These are phyloP conservation scores for Urtica urens DNA, from an alignment of 306 rosid genomes.

Conservation along the genomic window DNA sequence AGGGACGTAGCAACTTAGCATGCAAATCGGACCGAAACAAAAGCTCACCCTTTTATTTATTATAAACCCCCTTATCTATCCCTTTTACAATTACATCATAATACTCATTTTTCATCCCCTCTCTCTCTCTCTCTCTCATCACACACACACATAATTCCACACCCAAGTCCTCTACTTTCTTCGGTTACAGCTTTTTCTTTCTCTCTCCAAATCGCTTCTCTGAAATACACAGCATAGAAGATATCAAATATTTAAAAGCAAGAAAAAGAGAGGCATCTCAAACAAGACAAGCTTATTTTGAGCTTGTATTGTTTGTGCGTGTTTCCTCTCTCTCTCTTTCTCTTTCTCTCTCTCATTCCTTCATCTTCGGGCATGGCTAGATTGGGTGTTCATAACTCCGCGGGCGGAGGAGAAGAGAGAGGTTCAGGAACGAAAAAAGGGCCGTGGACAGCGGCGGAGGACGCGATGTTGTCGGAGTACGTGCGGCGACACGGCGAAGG, in stretches of 20 bases:
- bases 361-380: neutral
- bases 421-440: slow-evolving; percentile 43
- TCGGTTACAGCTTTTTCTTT: too few relatives aligned
- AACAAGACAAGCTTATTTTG: too few relatives aligned
- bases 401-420: slow-evolving; percentile 1
- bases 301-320: too few relatives aligned
- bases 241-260: too few relatives aligned
- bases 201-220: too few relatives aligned
- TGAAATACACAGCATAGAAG: too few relatives aligned
- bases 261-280: too few relatives aligned
- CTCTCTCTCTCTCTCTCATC: too few relatives aligned
- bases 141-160: too few relatives aligned
- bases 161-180: too few relatives aligned
- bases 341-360: slow-evolving; percentile 4
- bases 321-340: slow-evolving; percentile 3
- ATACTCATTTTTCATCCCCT: neutral
- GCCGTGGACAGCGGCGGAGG: slow-evolving; percentile 72
- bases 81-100: too few relatives aligned
- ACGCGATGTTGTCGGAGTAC: slow-evolving; percentile 44
- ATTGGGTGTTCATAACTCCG: too few relatives aligned
- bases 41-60: slow-evolving; percentile 49
- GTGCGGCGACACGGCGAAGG: slow-evolving; percentile 67
- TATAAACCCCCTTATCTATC: slow-evolving; percentile 25
- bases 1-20: slow-evolving; percentile 53
- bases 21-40: slow-evolving; percentile 70